A percentile compares a stretch with the other conserved stretches of the same genome.
These are phyloP conservation scores for Eutrema salsugineum DNA, from an alignment of 441 rosid species.

Conservation along the genomic window DNA sequence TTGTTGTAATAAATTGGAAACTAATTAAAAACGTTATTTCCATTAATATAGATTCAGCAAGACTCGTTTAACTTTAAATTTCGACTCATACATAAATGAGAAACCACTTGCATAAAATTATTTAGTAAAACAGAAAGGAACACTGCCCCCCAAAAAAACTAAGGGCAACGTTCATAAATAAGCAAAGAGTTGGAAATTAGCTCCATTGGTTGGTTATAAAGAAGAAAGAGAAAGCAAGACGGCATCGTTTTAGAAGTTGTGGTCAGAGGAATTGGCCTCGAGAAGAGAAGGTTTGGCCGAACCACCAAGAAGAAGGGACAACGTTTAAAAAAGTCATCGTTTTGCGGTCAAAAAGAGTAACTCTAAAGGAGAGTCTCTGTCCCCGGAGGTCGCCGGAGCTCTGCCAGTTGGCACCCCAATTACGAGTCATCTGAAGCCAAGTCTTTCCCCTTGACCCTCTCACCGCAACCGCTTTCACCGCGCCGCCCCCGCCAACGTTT, in stretches of 20 bases:
- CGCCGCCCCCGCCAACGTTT: constrained; percentile 75
- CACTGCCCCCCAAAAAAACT: constrained; percentile 28
- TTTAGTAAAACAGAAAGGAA: constrained; percentile 14
- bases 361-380: constrained; percentile 59
- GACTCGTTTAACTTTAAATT: background rate
- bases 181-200: background rate
- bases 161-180: constrained; percentile 20
- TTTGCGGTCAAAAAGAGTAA: constrained; percentile 53
- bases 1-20: background rate
- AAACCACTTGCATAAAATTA: background rate
- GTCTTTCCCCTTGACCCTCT: constrained; percentile 50
- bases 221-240: background rate
- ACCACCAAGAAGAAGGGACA: constrained; percentile 62
- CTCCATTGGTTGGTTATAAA: background rate
- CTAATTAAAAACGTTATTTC: background rate
- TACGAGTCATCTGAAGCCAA: constrained; percentile 63
- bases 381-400: constrained; percentile 50
- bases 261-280: constrained; percentile 43
- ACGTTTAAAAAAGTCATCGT: constrained; percentile 52
- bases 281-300: constrained; percentile 79
- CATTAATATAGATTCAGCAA: background rate
- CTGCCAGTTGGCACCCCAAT: constrained; percentile 88
- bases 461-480: constrained; percentile 58
- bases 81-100: constrained; percentile 13
- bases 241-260: background rate